A percentile compares a stretch with the other conserved stretches of the same genome.
These are phyloP conservation scores for Spathaspora sp. DNA, from an alignment of 805 yeast species.

Conservation along the genomic window DNA sequence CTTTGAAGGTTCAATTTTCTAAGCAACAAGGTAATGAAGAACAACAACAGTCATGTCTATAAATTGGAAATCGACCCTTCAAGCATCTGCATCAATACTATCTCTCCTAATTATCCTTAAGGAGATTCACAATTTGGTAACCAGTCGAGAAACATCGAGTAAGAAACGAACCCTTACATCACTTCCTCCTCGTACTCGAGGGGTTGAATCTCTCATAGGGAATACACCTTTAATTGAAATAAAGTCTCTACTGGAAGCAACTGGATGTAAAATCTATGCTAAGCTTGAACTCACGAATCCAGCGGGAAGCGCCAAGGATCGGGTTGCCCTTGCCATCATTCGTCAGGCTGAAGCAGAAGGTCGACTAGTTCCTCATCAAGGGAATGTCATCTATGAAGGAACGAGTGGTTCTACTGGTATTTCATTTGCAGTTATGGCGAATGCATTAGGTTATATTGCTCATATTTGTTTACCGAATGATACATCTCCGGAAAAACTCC, in stretches of 20 bases:
- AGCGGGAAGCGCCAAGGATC: conserved; percentile 93
- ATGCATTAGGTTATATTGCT: conserved; percentile 82
- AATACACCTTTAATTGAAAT: conserved; percentile 82
- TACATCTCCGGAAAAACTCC: conserved; percentile 79
- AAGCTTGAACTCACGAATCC: conserved; percentile 85
- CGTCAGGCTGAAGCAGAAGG: conserved; percentile 63
- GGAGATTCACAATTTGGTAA: conserved; percentile 2
- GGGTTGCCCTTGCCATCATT: conserved; percentile 86
- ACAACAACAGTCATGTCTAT: not conserved
- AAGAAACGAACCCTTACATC: conserved; percentile 7
- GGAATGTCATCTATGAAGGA: conserved; percentile 86
- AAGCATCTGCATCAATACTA: conserved; percentile 9
- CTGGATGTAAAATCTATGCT: conserved; percentile 84
- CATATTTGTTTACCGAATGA: conserved; percentile 96
- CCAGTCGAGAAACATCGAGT: conserved; percentile 1
- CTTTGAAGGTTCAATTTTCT: too few relatives aligned
- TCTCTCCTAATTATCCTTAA: conserved; percentile 6
- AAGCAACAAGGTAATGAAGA: not conserved
- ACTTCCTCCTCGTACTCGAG: conserved; percentile 37
- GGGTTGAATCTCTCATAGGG: conserved; percentile 79
- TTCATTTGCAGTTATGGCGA: conserved; percentile 84
- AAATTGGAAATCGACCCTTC: conserved; percentile 9
- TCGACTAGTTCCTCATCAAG: conserved; percentile 50
- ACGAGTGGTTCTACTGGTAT: conserved; percentile 97
- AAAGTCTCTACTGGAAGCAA: conserved; percentile 61